Evolutionary conservation across 345 rosid species (phyloP).

Genomic region (Draba incana): DNA sequence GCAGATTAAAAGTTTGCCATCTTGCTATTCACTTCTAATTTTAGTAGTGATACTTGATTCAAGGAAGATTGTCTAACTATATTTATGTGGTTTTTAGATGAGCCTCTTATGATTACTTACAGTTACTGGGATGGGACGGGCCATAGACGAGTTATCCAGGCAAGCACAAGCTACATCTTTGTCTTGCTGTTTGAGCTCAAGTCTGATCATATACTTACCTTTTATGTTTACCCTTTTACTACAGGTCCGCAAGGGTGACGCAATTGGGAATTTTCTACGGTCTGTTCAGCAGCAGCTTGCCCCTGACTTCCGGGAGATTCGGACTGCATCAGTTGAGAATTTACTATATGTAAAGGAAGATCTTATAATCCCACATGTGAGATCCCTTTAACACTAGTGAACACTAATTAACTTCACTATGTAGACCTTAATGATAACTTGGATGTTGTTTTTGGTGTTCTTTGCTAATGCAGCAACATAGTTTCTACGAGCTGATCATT

Average conservation of each 20-base stretch:
- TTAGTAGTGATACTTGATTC: conserved; percentile 2
- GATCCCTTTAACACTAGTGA: conserved; percentile 34
- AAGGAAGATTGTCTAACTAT: conserved; percentile 17
- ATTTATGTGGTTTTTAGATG: conserved; percentile 55
- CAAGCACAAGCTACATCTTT: conserved; percentile 39
- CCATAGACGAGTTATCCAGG: conserved; percentile 93
- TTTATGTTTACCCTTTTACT: not conserved
- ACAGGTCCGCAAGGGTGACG: conserved; percentile 88
- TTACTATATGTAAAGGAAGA: conserved; percentile 98
- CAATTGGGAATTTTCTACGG: conserved; percentile 86
- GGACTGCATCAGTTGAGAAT: conserved; percentile 93
- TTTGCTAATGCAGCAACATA: conserved; percentile 83
- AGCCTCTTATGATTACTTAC: conserved; percentile 94
- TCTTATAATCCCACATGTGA: conserved; percentile 95
- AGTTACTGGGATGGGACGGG: conserved; percentile 99
- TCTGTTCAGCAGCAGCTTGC: conserved; percentile 98
- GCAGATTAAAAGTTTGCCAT: conserved; percentile 73
- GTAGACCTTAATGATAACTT: conserved; percentile 5
- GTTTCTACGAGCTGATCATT: conserved; percentile 93
- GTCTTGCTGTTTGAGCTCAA: conserved; percentile 17
- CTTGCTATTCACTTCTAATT: conserved; percentile 1
- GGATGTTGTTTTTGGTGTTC: conserved; percentile 14
- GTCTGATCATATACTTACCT: conserved; percentile 8
- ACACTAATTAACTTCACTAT: conserved; percentile 1
- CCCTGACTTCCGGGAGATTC: conserved; percentile 94